Base-by-base conservation (phyloP, 2,329 filamentous ascomycete genomes). In the Hirsutella thompsonii region DNA sequence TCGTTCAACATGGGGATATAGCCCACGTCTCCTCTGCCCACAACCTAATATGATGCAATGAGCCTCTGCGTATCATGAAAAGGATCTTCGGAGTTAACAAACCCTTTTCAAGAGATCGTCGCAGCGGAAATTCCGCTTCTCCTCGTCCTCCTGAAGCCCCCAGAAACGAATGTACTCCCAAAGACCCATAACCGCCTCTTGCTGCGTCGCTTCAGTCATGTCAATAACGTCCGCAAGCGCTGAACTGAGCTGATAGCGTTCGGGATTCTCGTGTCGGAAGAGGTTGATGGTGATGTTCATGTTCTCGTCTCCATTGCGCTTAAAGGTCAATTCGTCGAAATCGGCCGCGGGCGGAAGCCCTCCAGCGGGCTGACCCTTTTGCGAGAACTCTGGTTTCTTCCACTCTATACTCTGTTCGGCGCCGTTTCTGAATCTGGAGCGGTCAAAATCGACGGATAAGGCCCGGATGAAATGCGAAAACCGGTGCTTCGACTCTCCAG, bases 161-260 rank as follows among this genome's bases (percentile, higher is more conserved):
- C 85, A 83, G 18, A 84, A 72, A 51, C 86, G 81, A 49, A 94
- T 84, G 54, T 98, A 98, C 57, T 95, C 89, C 87, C 89, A 98
- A 26, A 98, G 74, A 13, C 84, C 89, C 70, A 93, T 85, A 21
- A 94, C 79, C 6, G 89, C 83, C 46, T 92, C 88, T 32, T 87
- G 82, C 23, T 88, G 81, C 21, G 92, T 90, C 39, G 87, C 90
- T 60, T 94, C 87, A 38, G 79, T 72, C 53, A 85, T 84, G 54
- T 95, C 92, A 16, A 96, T 69, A 13, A 96, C 74, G 38, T 93
- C 83, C 10, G 87, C 81, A 36, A 98, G 68, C 43, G 81, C 77
- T 38, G 81, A 78, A 60, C 80, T 92, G 20, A 96, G 65, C 50
- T 78, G 76, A 57, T 83, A 95, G 42, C 88, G 76, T 59, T 96